Evolutionary conservation across 2,329 filamentous ascomycete species (phyloP), one percentile per base, ranked within the genome.

Genomic region (Pyrenophora seminiperda): DNA sequence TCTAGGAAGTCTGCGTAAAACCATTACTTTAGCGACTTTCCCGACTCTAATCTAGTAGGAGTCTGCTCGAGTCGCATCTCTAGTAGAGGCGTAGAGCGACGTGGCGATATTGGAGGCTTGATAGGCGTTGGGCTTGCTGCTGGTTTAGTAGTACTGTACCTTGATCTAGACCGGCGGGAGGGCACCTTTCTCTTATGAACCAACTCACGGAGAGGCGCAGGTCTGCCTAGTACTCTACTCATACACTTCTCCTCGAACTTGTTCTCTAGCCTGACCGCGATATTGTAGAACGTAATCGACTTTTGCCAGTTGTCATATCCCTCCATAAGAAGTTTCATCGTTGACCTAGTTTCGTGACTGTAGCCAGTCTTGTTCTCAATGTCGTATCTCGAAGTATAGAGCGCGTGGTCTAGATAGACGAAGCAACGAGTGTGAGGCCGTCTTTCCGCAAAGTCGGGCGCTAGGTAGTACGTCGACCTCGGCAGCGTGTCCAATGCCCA

Each of bases 331-430:
- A 17, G 39, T 43, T 55, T 53, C 4, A 59, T 54, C n/a, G 15
- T 59, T 39, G 27, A 44, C 19, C 38, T 47, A 47, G 56, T 59
- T 50, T 59, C 33, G 13, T 59, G 24, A 17, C 56, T 59, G 3
- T 36, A 56, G 14, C 41, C 18, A 3, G 22, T 47, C 3, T 37
- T 54, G 20, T 59, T 56, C 5, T 51, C n/a, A 33, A 58, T 4
- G 9, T 36, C 14, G 29, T 54, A 54, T 3, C 15, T 2, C 33
- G 1, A n/a, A n/a, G n/a, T 3, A 45, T 59, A 59, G 7, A 49
- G 33, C 4, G 5, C n/a, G 7, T 43, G 41, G 31, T 54, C 20
- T 15, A 59, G 44, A 44, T 50, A 54, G 13, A 59, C 18, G 17
- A 53, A 50, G 34, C 33, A 56, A n/a, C 40, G 29, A 33, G 39